A percentile compares a stretch with the other conserved stretches of the same genome.
phyloP scores from a whole-genome alignment of 495 filamentous ascomycete species.

The Trichodelitschia bisporula region DNA sequence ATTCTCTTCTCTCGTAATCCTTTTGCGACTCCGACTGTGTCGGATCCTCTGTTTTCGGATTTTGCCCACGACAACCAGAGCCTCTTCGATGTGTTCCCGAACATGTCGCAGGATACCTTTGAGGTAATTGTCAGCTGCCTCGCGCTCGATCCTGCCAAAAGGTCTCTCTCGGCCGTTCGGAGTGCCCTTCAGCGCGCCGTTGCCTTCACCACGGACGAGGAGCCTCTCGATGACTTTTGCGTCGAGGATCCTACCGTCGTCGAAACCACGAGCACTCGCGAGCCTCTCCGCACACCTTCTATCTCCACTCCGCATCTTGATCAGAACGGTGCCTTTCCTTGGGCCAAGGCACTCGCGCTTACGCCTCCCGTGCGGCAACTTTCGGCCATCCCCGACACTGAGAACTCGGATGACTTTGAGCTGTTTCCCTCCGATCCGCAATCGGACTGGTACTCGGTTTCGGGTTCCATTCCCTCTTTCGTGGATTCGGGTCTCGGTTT shows the following conservation, averaged over 20 bases:
- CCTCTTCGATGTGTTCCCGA: constrained; percentile 93
- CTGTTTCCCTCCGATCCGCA: constrained; percentile 62
- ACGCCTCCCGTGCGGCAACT: constrained; percentile 59
- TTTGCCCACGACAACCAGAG: constrained; percentile 82
- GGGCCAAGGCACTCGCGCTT: constrained; percentile 74
- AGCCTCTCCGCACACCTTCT: constrained; percentile 87
- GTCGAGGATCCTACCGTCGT: constrained; percentile 46
- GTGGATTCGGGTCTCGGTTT: constrained; percentile 48
- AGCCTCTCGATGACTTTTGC: constrained; percentile 82
- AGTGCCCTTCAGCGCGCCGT: constrained; percentile 52
- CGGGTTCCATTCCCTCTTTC: constrained; percentile 56
- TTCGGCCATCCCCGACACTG: constrained; percentile 57
- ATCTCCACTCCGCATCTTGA: constrained; percentile 70
- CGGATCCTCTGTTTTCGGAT: constrained; percentile 73
- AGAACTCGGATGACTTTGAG: constrained; percentile 54
- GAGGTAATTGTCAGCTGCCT: constrained; percentile 74
- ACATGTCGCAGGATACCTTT: constrained; percentile 93
- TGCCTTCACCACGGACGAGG: constrained; percentile 88
- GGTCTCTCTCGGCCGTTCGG: constrained; percentile 53
- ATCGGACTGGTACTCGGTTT: constrained; percentile 23
- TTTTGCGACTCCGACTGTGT: constrained; percentile 65
- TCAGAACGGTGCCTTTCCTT: constrained; percentile 67
- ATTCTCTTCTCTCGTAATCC: constrained; percentile 90
- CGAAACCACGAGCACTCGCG: constrained; percentile 65
- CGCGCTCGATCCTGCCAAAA: constrained; percentile 71